A percentile compares a stretch with the other conserved stretches of the same genome.
phyloP scores from a whole-genome alignment of 495 filamentous ascomycete species.

The Penicillium ucsense region DNA sequence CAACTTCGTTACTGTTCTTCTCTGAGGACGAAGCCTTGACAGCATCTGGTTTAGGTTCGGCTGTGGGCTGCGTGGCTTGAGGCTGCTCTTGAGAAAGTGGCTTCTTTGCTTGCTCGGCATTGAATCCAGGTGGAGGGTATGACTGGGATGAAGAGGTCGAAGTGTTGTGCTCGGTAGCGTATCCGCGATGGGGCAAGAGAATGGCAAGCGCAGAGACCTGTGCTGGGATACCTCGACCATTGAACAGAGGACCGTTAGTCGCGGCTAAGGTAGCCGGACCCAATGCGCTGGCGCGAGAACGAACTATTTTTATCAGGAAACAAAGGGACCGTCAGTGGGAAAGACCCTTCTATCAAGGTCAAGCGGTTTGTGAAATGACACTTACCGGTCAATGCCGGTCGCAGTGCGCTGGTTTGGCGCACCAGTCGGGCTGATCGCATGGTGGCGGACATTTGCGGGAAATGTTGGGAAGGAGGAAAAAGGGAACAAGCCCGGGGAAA shows the following conservation, averaged over 20 bases:
- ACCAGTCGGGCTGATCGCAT: constrained; percentile 36
- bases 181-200: constrained; percentile 51
- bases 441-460: constrained; percentile 34
- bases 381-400: constrained; percentile 25
- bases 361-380: too few species aligned
- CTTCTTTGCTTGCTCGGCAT: constrained; percentile 81
- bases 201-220: constrained; percentile 56
- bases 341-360: too few species aligned
- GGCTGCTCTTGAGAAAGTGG: constrained; percentile 49
- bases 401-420: constrained; percentile 29
- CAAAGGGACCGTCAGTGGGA: neutral
- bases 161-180: constrained; percentile 65
- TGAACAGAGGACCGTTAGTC: constrained; percentile 45
- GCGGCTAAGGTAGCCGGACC: constrained; percentile 23
- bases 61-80: constrained; percentile 17
- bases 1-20: constrained; percentile 12
- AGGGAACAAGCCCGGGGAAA: constrained; percentile 16
- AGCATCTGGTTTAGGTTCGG: constrained; percentile 30
- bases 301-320: constrained; percentile 15
- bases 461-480: constrained; percentile 17
- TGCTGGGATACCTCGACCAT: constrained; percentile 46
- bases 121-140: constrained; percentile 88
- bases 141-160: constrained; percentile 44
- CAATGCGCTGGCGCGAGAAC: constrained; percentile 26
- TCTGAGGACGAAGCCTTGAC: constrained; percentile 35